Conservation (phyloP, 768 basidiomycete species). For the Suillus spraguei region DNA sequence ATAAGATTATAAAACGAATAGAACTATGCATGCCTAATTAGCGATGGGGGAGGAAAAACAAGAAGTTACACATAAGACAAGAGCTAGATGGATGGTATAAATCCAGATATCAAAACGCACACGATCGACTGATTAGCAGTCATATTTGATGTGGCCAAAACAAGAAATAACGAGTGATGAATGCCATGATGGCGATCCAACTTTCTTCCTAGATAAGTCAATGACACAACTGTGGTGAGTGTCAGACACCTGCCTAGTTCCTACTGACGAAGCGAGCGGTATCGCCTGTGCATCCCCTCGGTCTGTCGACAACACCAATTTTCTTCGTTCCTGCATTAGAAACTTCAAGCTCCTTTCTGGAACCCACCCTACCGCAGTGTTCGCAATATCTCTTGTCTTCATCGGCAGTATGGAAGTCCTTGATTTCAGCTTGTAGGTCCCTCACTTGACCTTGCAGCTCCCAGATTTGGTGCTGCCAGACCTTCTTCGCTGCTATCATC, state of each 20-base stretch:
- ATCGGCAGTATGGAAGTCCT: constrained; percentile 49
- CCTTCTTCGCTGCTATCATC: constrained; percentile 54
- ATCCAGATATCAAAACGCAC: constrained; percentile 15
- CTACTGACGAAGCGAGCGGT: constrained; percentile 62
- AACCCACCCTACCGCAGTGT: constrained; percentile 57
- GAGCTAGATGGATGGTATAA: constrained; percentile 18
- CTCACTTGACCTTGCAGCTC: constrained; percentile 76
- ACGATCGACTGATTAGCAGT: constrained; percentile 13
- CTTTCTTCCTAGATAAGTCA: constrained; percentile 20
- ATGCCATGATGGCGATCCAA: constrained; percentile 12
- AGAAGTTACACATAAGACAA: constrained; percentile 12
- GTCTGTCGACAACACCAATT: constrained; percentile 56
- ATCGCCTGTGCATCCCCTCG: constrained; percentile 68
- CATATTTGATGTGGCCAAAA: constrained; percentile 17
- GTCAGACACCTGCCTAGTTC: constrained; percentile 16
- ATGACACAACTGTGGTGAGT: constrained; percentile 11
- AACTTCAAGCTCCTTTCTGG: constrained; percentile 13
- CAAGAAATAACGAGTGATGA: constrained; percentile 17
- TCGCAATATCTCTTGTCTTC: constrained; percentile 50
- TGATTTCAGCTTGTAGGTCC: constrained; percentile 70
- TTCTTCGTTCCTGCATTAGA: constrained; percentile 28
- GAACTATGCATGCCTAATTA: constrained; percentile 13
- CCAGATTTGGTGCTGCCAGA: constrained; percentile 75
- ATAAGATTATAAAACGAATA: constrained; percentile 29
- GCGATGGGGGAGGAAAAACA: constrained; percentile 2